Evolutionary conservation across 2,329 filamentous ascomycete species (phyloP), one percentile per base, ranked within the genome.

Genomic region (Pseudodiploospora longispora): DNA sequence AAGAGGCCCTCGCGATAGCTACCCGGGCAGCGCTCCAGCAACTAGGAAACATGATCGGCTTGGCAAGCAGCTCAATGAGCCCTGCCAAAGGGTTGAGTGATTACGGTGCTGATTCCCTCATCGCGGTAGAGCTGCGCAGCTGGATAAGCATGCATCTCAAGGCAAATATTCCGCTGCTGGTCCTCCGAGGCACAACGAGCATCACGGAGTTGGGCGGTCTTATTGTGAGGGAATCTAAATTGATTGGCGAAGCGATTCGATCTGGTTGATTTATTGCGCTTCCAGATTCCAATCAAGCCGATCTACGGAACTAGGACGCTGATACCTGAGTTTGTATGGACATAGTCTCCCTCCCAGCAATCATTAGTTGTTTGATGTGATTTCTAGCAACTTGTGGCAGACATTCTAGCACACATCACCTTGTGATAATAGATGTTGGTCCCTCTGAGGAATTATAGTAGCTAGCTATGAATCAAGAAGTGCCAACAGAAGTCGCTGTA

Each of bases 31-130:
- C 58, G n/a, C 35, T 54, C 12, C 42, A 50, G 27, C 48, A 51
- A 41, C 46, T 63, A 9, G 50, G 51, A 5, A 56, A 54, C 28
- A 49, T 58, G 30, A 51, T 62, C 36, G 52, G 50, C 30, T 52
- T 56, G n/a, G 41, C 55, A 4, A 49, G 47, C 5, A 48, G 51
- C 5, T 54, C 58, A n/a, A 50, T 63, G 8, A 50, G 54, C 39
- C 44, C 50, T 9, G 49, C 35, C 38, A 51, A 12, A 42, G 56
- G 27, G 43, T 50, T 45, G 42, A 44, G 48, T 29, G 33, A 43
- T 2, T 60, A 59, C 39, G 59, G 59, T 2, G 48, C 60, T 9
- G 59, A 61, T 48, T 60, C 58, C 29, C 52, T 62, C 27, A 54
- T 61, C 10, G 58, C 54, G 1, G 54, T 60, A 8, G 59, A 62